phyloP scores from a whole-genome alignment of 768 basidiomycete species.

The Kwoniella shandongensis region DNA sequence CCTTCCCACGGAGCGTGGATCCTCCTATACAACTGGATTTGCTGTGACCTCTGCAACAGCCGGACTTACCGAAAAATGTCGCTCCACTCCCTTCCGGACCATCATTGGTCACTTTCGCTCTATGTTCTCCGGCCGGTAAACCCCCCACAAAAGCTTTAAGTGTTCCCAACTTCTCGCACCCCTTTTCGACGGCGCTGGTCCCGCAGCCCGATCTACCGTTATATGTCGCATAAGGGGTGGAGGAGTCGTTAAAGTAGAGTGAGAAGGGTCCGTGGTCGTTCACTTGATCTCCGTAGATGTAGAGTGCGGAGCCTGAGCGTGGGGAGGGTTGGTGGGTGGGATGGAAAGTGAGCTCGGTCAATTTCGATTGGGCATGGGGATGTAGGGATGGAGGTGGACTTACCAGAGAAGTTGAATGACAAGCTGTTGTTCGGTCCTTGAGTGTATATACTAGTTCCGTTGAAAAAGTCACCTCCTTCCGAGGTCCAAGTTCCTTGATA shows the following conservation, averaged over 20 bases:
- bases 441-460: conserved; percentile 47
- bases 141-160: conserved; percentile 34
- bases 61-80: conserved; percentile 46
- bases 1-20: no score
- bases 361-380: no score
- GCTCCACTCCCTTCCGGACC: conserved; percentile 23
- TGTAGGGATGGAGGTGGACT: neutral
- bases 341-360: no score
- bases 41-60: no score
- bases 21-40: no score
- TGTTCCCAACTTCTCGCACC: conserved; percentile 51
- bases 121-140: conserved; percentile 40
- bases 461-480: conserved; percentile 45
- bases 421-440: conserved; percentile 35
- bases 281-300: conserved; percentile 53
- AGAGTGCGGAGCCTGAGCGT: conserved; percentile 46
- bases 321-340: neutral
- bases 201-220: conserved; percentile 47
- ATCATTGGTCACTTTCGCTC: conserved; percentile 38
- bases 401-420: conserved; percentile 35
- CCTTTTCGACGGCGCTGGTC: conserved; percentile 26
- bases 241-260: conserved; percentile 41
- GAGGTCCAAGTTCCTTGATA: conserved; percentile 46
- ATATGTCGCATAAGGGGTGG: conserved; percentile 18
- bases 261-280: conserved; percentile 52